Evolutionary conservation across 1,284 basidiomycete genomes (phyloP), one percentile per base, ranked within the genome.

Genomic region (Cerioporus squamosus): DNA sequence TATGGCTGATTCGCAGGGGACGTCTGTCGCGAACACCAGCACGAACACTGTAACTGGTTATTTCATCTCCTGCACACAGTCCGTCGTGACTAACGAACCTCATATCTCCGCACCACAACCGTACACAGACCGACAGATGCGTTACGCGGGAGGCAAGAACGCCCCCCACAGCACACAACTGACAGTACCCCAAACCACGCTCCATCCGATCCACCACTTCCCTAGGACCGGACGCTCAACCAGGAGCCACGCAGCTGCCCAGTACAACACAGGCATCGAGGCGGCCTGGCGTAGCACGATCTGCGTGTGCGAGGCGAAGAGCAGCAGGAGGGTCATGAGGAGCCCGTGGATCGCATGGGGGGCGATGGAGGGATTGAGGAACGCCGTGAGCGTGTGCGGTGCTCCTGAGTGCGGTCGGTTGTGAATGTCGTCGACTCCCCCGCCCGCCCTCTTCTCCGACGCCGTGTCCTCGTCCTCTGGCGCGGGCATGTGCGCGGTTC

Each of bases 241-340:
- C 33, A 90, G 68, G 33, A 95, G 73, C 72, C 80, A 79, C 1
- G 93, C 87, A 3, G 88, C 86, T 14, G 85, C 88, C 95, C 95
- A 98, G 74, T 94, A 95, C 0, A 89, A 77, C 46, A 90, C 77
- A 0, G 96, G 96, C 73, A 95, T 81, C 0, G 91, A 85, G 0
- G 90, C 83, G 9, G 89, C 86, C 12, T 94, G 79, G 3, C 97
- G 88, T 2, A 99, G 83, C 1, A 90, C 81, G 62, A 98, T 98
- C 71, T 99, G 97, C 0, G 91, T 91, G 69, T 99, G 94, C 0
- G 95, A 91, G 5, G 84, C 82, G 68, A 96, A 84, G 9, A 96
- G 77, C 20, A 98, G 79, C 18, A 91, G 76, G 26, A 80, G 70
- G 7, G 83, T 80, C 49, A 92, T 76, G 33, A 84, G 64, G 17